phyloP scores from a whole-genome alignment of 805 yeast genomes.

The Kazachstania martiniae region DNA sequence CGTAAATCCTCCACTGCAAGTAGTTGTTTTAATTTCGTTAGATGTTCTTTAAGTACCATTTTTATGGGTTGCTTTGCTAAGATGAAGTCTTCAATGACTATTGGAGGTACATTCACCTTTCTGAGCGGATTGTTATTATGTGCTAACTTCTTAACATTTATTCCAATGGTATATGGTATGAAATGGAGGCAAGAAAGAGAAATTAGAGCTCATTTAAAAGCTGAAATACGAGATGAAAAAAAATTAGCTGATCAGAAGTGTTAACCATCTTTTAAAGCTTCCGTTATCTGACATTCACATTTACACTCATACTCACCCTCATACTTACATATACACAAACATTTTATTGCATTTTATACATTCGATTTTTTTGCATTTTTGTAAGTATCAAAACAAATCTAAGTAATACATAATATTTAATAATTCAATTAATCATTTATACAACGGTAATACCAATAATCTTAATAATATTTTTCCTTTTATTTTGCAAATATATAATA shows the following conservation, averaged over 20 bases:
- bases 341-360: too few species aligned
- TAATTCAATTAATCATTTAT: too few species aligned
- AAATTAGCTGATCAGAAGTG: too few species aligned
- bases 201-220: slow-evolving; percentile 1
- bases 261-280: too few species aligned
- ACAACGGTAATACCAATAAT: too few species aligned
- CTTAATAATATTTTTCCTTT: too few species aligned
- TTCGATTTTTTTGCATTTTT: too few species aligned
- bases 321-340: slow-evolving; percentile 1
- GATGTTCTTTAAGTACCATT: slow-evolving; percentile 62
- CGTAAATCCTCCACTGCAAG: slow-evolving; percentile 59
- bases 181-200: slow-evolving; percentile 25
- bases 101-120: slow-evolving; percentile 70
- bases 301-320: not conserved
- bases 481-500: too few species aligned
- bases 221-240: not conserved
- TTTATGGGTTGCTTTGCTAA: slow-evolving; percentile 56
- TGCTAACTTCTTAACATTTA: slow-evolving; percentile 19
- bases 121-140: slow-evolving; percentile 40
- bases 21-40: slow-evolving; percentile 55
- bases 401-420: too few species aligned
- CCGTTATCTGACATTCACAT: too few species aligned
- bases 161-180: slow-evolving; percentile 31
- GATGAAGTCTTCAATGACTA: slow-evolving; percentile 46
- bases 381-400: too few species aligned